phyloP scores from a whole-genome alignment of 345 rosid species.

The Moricandia moricandioides region DNA sequence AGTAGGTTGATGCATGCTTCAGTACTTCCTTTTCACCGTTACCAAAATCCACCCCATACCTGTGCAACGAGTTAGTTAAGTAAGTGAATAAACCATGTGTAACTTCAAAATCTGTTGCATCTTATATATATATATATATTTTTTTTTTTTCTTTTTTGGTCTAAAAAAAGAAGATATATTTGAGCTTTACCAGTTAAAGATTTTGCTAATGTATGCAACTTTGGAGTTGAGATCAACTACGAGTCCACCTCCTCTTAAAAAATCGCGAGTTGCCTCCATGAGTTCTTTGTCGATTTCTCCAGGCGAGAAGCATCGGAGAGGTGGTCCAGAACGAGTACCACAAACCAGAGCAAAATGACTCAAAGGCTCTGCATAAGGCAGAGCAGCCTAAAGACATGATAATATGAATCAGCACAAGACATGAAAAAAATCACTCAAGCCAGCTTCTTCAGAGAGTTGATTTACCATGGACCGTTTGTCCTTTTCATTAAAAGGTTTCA shows the following conservation, averaged over 20 bases:
- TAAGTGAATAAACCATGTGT: neutral
- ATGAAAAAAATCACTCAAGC: neutral
- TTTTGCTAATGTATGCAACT: conserved; percentile 56
- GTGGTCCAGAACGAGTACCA: conserved; percentile 82
- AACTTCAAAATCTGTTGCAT: neutral
- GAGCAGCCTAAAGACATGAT: conserved; percentile 47
- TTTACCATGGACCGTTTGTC: conserved; percentile 67
- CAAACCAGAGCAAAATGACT: conserved; percentile 73
- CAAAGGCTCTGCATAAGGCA: conserved; percentile 69
- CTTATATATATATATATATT: no score
- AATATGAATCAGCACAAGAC: neutral
- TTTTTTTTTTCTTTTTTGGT: no score
- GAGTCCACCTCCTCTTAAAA: conserved; percentile 72
- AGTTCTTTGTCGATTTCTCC: conserved; percentile 72
- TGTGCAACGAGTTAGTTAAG: conserved; percentile 14
- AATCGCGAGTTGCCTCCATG: conserved; percentile 65
- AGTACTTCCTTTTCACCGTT: conserved; percentile 65
- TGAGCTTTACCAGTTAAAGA: conserved; percentile 63
- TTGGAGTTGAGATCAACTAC: conserved; percentile 51
- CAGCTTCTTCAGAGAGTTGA: neutral
- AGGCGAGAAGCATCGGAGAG: conserved; percentile 75
- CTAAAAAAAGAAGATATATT: neutral
- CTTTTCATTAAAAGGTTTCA: conserved; percentile 69
- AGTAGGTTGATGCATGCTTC: conserved; percentile 71
- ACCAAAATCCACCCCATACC: conserved; percentile 80